A percentile compares a stretch with the other conserved stretches of the same genome.
Evolutionary conservation across 495 filamentous ascomycete genomes (phyloP).

Genomic region (Tuber melanosporum): DNA sequence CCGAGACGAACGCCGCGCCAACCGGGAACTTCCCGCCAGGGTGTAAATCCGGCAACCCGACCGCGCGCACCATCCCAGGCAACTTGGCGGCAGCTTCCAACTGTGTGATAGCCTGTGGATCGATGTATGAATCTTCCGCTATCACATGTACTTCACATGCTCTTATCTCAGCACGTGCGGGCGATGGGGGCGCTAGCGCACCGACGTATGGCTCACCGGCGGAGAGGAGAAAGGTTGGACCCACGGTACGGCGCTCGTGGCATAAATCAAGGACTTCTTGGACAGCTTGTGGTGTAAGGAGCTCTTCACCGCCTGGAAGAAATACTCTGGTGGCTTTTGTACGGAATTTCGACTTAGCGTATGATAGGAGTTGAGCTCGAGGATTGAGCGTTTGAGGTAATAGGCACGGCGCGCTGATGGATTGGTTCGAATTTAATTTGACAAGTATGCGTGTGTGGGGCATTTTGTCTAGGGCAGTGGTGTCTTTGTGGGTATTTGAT

Average conservation of each 20-base stretch:
- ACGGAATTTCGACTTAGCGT: constrained; percentile 42
- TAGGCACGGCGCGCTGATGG: constrained; percentile 19
- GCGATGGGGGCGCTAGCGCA: constrained; percentile 11
- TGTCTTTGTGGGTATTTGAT: not conserved
- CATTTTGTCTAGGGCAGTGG: constrained; percentile 9
- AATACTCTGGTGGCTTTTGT: constrained; percentile 43
- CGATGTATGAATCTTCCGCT: constrained; percentile 37
- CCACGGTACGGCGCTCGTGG: constrained; percentile 17
- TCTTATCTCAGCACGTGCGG: not conserved
- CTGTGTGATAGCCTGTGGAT: constrained; percentile 40
- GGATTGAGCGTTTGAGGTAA: constrained; percentile 12
- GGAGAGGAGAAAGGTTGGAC: constrained; percentile 40
- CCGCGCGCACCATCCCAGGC: constrained; percentile 42
- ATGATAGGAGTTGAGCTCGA: constrained; percentile 34
- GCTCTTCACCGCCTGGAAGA: constrained; percentile 41
- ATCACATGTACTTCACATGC: constrained; percentile 31
- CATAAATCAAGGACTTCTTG: constrained; percentile 12
- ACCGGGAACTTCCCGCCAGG: constrained; percentile 45
- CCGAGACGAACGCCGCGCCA: constrained; percentile 44
- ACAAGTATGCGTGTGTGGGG: constrained; percentile 27
- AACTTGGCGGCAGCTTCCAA: constrained; percentile 41
- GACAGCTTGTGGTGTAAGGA: constrained; percentile 39
- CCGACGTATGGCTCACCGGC: constrained; percentile 44
- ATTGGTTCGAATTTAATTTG: constrained; percentile 30
- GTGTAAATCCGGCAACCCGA: constrained; percentile 45